These are phyloP conservation scores for Houttuynia cordata DNA, from an alignment of 164 flowering plant genomes.

Conservation along the genomic window DNA sequence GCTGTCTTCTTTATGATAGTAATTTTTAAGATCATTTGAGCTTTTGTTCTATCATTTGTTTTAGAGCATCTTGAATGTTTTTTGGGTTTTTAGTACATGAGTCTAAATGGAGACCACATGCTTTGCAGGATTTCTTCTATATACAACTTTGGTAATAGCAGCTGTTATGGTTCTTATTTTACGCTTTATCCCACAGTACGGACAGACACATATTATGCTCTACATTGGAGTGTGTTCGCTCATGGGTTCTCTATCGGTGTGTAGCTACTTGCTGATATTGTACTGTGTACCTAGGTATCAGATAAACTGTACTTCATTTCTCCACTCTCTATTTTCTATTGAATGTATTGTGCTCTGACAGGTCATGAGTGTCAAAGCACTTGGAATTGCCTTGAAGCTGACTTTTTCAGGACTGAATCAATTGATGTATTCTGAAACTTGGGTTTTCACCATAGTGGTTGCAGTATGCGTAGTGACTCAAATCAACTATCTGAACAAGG, in stretches of 20 bases:
- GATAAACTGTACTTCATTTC: too few species aligned
- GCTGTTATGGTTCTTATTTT: constrained; percentile 36
- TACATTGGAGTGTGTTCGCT: constrained; percentile 73
- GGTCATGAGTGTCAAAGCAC: constrained; percentile 69
- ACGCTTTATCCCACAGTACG: constrained; percentile 49
- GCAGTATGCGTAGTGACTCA: constrained; percentile 41
- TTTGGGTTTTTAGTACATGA: too few species aligned
- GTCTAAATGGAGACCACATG: too few species aligned
- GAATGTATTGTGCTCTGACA: constrained; percentile 12
- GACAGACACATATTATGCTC: constrained; percentile 65
- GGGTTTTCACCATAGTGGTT: constrained; percentile 46
- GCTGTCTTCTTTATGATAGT: not conserved
- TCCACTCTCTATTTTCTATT: not conserved
- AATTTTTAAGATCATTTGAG: too few species aligned
- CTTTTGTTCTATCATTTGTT: too few species aligned
- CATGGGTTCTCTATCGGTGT: constrained; percentile 60
- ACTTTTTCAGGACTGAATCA: constrained; percentile 62
- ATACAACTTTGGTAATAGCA: constrained; percentile 40
- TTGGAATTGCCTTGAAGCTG: constrained; percentile 60
- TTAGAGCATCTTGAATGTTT: too few species aligned
- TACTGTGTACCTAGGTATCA: too few species aligned
- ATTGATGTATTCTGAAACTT: constrained; percentile 49
- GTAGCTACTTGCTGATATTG: constrained; percentile 4
- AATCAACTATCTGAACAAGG: constrained; percentile 67
- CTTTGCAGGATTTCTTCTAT: constrained; percentile 51